A percentile compares a stretch with the other conserved stretches of the same genome.
Evolutionary conservation across 192 early-diverging fungal genomes (phyloP).

Genomic region (Coemansia sp.): DNA sequence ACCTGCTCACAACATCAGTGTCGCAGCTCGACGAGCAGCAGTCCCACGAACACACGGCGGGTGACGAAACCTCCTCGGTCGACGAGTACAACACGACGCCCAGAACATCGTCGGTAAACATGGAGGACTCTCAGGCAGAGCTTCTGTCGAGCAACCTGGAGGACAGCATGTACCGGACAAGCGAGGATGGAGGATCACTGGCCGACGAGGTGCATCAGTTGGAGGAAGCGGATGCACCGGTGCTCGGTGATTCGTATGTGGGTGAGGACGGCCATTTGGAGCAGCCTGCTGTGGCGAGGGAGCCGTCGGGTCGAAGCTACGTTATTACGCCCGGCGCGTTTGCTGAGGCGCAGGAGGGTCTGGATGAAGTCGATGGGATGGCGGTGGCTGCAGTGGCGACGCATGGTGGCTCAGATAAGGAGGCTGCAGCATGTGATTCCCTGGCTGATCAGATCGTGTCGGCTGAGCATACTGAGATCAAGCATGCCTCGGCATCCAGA

Average conservation of each 20-base stretch:
- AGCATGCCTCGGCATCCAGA: neutral
- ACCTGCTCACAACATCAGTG: neutral
- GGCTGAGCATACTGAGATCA: no score
- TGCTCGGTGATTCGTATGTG: neutral
- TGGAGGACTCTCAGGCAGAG: slow-evolving; percentile 46
- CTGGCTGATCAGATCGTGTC: no score
- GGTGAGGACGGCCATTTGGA: slow-evolving; percentile 10
- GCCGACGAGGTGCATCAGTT: slow-evolving; percentile 29
- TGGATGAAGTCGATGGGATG: slow-evolving; percentile 11
- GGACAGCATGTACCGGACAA: slow-evolving; percentile 37
- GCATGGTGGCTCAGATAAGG: no score
- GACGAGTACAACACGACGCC: neutral
- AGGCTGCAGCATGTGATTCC: neutral
- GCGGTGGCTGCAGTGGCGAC: slow-evolving; percentile 9
- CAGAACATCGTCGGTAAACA: slow-evolving; percentile 5
- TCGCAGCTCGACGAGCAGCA: no score
- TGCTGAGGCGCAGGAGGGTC: slow-evolving; percentile 7
- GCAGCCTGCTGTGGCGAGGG: neutral
- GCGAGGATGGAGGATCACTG: neutral
- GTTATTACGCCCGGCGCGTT: slow-evolving; percentile 39
- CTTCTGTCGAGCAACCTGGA: slow-evolving; percentile 39
- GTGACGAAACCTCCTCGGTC: neutral
- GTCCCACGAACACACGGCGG: neutral
- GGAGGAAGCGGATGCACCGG: neutral
- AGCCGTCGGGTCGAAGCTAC: slow-evolving; percentile 1